Percentiles rank a stretch among this genome's conserved stretches.
These are phyloP conservation scores for Rhizomucor pusillus DNA, from an alignment of 371 early-diverging fungal species.

Conservation along the genomic window DNA sequence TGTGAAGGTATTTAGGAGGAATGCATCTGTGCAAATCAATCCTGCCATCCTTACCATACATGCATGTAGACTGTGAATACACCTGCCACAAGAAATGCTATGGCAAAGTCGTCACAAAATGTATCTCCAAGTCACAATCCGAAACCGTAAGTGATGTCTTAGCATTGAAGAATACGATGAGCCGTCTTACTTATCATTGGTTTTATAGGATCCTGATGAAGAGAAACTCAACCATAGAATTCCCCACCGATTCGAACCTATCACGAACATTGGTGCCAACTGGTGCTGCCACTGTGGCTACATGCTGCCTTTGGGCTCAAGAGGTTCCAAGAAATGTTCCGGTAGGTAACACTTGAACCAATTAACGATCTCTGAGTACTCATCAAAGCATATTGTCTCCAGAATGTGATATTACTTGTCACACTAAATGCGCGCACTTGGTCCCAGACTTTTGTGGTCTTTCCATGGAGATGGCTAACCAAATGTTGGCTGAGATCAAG, in stretches of 20 bases:
- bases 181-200: conserved; percentile 6
- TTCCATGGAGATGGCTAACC: conserved; percentile 80
- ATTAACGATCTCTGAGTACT: background rate
- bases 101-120: conserved; percentile 84
- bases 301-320: conserved; percentile 84
- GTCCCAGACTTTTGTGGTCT: conserved; percentile 96
- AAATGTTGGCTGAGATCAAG: conserved; percentile 79
- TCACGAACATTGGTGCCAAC: conserved; percentile 75
- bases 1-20: conserved; percentile 71
- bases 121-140: conserved; percentile 71
- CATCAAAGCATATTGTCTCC: too few species aligned
- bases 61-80: conserved; percentile 79
- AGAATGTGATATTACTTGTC: conserved; percentile 85
- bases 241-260: conserved; percentile 90
- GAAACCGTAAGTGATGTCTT: conserved; percentile 34
- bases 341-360: conserved; percentile 14
- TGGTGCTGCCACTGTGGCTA: conserved; percentile 99
- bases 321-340: conserved; percentile 65
- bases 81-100: conserved; percentile 94
- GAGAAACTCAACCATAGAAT: conserved; percentile 86
- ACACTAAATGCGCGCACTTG: conserved; percentile 83
- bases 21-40: background rate
- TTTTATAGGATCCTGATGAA: conserved; percentile 52
- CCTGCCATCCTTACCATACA: background rate
- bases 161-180: background rate